These are phyloP conservation scores for Syzygium malaccense DNA, from an alignment of 441 rosid species.

Conservation along the genomic window DNA sequence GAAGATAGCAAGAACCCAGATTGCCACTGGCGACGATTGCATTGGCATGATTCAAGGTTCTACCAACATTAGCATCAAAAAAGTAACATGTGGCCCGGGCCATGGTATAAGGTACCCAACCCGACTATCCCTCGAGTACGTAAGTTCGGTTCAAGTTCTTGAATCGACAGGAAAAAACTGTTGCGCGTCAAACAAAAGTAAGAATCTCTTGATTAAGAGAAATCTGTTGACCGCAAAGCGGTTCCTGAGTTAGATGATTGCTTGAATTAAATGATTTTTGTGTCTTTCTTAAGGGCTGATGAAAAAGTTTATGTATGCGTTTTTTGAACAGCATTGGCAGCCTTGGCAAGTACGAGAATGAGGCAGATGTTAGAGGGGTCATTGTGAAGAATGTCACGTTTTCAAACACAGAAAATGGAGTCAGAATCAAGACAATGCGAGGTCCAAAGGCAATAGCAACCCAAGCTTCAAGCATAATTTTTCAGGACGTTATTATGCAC, in stretches of 20 bases:
- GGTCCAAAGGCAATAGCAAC: conserved; percentile 37
- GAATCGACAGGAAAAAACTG: background rate
- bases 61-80: conserved; percentile 29
- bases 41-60: conserved; percentile 46
- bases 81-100: conserved; percentile 66
- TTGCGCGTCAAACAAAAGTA: background rate
- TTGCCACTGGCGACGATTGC: conserved; percentile 59
- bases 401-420: conserved; percentile 21
- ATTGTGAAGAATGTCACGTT: conserved; percentile 1
- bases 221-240: background rate
- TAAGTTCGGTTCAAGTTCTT: background rate
- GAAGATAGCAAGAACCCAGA: conserved; percentile 18
- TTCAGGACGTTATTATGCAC: conserved; percentile 35
- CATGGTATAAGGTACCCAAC: conserved; percentile 58
- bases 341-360: conserved; percentile 10
- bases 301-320: background rate
- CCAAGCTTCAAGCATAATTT: conserved; percentile 27
- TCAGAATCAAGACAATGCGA: conserved; percentile 63
- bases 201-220: background rate
- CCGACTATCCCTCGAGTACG: background rate
- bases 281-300: background rate
- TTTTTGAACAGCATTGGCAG: conserved; percentile 23
- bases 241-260: background rate
- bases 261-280: background rate
- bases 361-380: conserved; percentile 6